Evolutionary conservation across 495 filamentous ascomycete species (phyloP).

Genomic region (Durotheca rogersii): DNA sequence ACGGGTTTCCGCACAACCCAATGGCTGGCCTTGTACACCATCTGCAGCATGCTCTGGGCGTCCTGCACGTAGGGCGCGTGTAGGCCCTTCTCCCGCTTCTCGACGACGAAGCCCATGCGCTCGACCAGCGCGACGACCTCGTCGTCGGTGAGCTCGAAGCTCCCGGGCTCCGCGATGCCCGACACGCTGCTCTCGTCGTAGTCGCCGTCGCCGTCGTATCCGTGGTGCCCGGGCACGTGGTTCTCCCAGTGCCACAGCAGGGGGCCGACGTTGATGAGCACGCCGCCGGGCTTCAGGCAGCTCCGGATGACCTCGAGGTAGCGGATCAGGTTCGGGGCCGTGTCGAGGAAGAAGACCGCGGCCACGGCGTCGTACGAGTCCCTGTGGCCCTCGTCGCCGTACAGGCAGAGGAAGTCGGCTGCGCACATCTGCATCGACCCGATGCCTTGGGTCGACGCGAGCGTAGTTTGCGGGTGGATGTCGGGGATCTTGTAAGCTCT

Average conservation of each 20-base stretch:
- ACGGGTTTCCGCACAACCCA: constrained; percentile 80
- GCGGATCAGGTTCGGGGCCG: constrained; percentile 84
- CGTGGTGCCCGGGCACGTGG: constrained; percentile 47
- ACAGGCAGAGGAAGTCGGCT: constrained; percentile 79
- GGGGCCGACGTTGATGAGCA: constrained; percentile 89
- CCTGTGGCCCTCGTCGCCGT: constrained; percentile 58
- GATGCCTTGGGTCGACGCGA: constrained; percentile 43
- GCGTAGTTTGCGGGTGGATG: constrained; percentile 63
- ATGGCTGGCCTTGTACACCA: constrained; percentile 69
- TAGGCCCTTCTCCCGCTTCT: constrained; percentile 54
- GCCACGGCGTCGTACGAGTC: constrained; percentile 77
- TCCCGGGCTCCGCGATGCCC: constrained; percentile 75
- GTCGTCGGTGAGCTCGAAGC: constrained; percentile 82
- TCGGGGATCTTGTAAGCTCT: constrained; percentile 72
- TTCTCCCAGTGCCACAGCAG: constrained; percentile 87
- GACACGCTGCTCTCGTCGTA: constrained; percentile 45
- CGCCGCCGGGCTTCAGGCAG: constrained; percentile 73
- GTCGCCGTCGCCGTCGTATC: constrained; percentile 47
- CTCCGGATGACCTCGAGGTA: constrained; percentile 81
- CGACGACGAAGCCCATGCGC: constrained; percentile 74
- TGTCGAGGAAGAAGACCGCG: constrained; percentile 95
- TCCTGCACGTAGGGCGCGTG: constrained; percentile 83
- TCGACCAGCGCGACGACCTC: constrained; percentile 78
- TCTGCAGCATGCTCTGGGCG: constrained; percentile 77
- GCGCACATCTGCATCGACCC: constrained; percentile 83